Evolutionary conservation across 164 flowering plant species (phyloP).

Genomic region (Chloranthus sessilifolius): DNA sequence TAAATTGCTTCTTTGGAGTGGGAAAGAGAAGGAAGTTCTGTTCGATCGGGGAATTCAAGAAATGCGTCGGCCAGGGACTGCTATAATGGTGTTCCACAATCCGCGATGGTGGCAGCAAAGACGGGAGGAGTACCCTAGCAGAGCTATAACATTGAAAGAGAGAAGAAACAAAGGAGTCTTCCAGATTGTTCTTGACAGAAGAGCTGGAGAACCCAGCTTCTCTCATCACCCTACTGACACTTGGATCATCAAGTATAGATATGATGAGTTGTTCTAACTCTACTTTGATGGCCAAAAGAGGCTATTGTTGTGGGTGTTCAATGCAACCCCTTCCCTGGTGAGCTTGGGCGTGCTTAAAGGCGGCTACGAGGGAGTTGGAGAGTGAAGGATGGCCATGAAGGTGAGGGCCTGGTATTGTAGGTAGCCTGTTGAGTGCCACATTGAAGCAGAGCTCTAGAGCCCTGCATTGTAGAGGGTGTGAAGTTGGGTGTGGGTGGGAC

Average conservation of each 20-base stretch:
- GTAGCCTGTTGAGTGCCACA: slow-evolving; percentile 89
- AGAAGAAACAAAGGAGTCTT: slow-evolving; percentile 52
- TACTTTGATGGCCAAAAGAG: slow-evolving; percentile 59
- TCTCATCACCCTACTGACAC: slow-evolving; percentile 94
- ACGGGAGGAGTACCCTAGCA: no score
- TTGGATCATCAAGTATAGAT: slow-evolving; percentile 90
- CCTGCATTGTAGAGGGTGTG: slow-evolving; percentile 77
- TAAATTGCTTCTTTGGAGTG: slow-evolving; percentile 31
- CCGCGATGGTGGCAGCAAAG: no score
- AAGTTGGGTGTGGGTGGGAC: slow-evolving; percentile 49
- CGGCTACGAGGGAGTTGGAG: slow-evolving; percentile 90
- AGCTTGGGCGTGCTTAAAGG: slow-evolving; percentile 91
- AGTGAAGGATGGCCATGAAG: slow-evolving; percentile 64
- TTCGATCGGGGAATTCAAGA: slow-evolving; percentile 36
- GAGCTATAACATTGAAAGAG: slow-evolving; percentile 43
- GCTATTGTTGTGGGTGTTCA: slow-evolving; percentile 56
- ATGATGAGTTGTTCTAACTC: slow-evolving; percentile 86
- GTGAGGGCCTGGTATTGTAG: slow-evolving; percentile 52
- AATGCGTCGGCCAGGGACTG: slow-evolving; percentile 50
- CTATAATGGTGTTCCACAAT: slow-evolving; percentile 25
- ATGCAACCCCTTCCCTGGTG: slow-evolving; percentile 76
- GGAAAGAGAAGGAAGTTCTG: slow-evolving; percentile 46
- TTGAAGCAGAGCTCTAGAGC: slow-evolving; percentile 98
- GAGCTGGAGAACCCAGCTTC: slow-evolving; percentile 95
- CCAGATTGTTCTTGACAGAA: slow-evolving; percentile 59